Conservation (phyloP, 2,329 filamentous ascomycete genomes). For the Aspergillus glaucus region DNA sequence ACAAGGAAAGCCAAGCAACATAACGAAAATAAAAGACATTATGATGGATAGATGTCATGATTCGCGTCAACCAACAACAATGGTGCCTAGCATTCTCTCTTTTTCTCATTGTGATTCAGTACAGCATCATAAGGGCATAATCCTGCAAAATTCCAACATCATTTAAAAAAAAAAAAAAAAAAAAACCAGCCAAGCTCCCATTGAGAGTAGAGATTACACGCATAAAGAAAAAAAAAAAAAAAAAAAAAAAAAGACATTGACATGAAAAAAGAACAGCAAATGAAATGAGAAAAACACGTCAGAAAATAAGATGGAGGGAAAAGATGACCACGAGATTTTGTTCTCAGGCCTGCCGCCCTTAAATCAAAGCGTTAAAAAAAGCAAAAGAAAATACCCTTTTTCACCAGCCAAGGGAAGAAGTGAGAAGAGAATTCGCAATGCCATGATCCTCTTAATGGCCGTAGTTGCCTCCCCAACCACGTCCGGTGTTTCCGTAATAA, state of each 20-base stretch:
- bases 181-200: conserved; percentile 33
- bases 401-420: conserved; percentile 16
- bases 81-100: conserved; percentile 22
- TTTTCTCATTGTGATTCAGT: conserved; percentile 22
- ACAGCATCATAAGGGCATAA: conserved; percentile 28
- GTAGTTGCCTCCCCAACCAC: conserved; percentile 44
- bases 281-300: conserved; percentile 8
- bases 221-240: conserved; percentile 24
- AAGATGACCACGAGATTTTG: conserved; percentile 7
- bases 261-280: conserved; percentile 7
- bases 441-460: conserved; percentile 34
- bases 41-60: not conserved
- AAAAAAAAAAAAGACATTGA: conserved; percentile 4
- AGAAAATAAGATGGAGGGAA: too few relatives aligned
- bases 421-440: conserved; percentile 10
- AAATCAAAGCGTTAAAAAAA: conserved; percentile 17
- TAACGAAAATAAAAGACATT: conserved; percentile 4
- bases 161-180: conserved; percentile 17
- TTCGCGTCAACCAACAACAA: conserved; percentile 5
- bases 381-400: conserved; percentile 1
- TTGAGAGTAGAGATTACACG: conserved; percentile 38
- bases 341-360: conserved; percentile 12
- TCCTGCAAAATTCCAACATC: conserved; percentile 8
- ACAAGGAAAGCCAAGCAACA: not conserved
- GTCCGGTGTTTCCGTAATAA: conserved; percentile 39